Conservation (phyloP, 1,284 basidiomycete genomes). For the Tilletia setariae region DNA sequence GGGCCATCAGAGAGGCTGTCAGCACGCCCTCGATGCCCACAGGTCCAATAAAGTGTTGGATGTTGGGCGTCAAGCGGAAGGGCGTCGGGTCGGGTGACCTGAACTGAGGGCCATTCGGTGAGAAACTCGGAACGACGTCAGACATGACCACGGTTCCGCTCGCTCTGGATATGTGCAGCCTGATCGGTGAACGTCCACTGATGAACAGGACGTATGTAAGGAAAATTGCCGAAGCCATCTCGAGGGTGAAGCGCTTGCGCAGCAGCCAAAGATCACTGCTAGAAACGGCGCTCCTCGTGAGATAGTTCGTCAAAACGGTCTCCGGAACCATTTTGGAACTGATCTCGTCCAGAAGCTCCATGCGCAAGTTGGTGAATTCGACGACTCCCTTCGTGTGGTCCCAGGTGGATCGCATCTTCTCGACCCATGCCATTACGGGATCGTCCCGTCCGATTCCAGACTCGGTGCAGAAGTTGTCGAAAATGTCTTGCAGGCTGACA, state of each 20-base stretch:
- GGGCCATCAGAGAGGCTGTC: conserved; percentile 81
- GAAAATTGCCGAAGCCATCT: conserved; percentile 84
- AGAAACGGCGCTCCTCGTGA: conserved; percentile 77
- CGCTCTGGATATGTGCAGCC: conserved; percentile 84
- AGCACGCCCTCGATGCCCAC: conserved; percentile 86
- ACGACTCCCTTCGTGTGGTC: conserved; percentile 37
- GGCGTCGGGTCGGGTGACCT: conserved; percentile 81
- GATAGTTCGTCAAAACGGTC: conserved; percentile 81
- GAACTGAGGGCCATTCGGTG: conserved; percentile 68
- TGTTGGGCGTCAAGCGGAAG: conserved; percentile 94
- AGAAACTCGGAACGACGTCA: conserved; percentile 51
- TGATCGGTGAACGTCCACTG: conserved; percentile 74
- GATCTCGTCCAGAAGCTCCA: conserved; percentile 88
- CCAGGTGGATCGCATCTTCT: conserved; percentile 51
- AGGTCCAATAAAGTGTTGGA: conserved; percentile 88
- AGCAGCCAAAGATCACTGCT: conserved; percentile 91
- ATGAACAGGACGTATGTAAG: conserved; percentile 87
- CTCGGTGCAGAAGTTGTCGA: conserved; percentile 80
- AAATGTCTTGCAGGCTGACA: conserved; percentile 86
- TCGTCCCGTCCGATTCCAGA: conserved; percentile 80
- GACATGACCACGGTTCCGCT: conserved; percentile 47
- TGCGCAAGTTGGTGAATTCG: conserved; percentile 72
- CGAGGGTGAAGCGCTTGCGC: conserved; percentile 92
- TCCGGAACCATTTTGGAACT: conserved; percentile 85
- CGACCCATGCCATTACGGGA: conserved; percentile 59